phyloP scores from a whole-genome alignment of 2,329 filamentous ascomycete species.

The Verticillium klebahnii region DNA sequence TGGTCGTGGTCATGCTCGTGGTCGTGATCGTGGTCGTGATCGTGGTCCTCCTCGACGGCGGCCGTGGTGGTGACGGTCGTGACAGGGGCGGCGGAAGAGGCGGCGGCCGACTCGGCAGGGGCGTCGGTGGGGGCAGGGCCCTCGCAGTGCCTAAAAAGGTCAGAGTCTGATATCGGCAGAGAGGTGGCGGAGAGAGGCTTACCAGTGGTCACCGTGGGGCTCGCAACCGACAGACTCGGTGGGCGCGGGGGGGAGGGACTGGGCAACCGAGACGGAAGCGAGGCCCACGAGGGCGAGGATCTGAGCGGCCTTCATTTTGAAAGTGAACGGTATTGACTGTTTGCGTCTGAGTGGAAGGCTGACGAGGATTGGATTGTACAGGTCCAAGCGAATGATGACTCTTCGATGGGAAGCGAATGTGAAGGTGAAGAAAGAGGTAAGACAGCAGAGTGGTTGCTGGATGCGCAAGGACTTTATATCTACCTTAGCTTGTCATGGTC shows the following conservation, averaged over 20 bases:
- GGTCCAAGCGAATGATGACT: neutral
- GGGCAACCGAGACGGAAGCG: slow-evolving; percentile 3
- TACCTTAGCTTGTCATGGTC: neutral
- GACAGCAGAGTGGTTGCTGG: neutral
- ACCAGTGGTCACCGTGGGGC: slow-evolving; percentile 35
- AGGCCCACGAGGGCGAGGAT: slow-evolving; percentile 10
- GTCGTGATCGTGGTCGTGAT: slow-evolving; percentile 9
- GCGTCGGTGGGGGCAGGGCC: slow-evolving; percentile 2
- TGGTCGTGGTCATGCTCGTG: slow-evolving; percentile 8
- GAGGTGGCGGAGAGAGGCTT: neutral
- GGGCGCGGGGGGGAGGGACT: slow-evolving; percentile 23
- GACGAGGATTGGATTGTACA: neutral
- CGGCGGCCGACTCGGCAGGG: neutral
- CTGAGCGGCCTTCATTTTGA: slow-evolving; percentile 11
- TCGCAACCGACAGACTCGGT: slow-evolving; percentile 30
- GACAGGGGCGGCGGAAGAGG: neutral
- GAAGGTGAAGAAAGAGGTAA: neutral
- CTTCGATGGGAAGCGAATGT: neutral
- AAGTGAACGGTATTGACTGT: neutral
- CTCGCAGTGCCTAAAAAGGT: slow-evolving; percentile 10
- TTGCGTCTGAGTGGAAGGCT: neutral
- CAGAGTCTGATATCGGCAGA: neutral
- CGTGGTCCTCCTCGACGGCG: slow-evolving; percentile 40
- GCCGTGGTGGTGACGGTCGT: slow-evolving; percentile 1
- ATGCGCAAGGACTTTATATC: neutral